phyloP scores from a whole-genome alignment of 2,329 filamentous ascomycete genomes.

The Xylaria sp. region DNA sequence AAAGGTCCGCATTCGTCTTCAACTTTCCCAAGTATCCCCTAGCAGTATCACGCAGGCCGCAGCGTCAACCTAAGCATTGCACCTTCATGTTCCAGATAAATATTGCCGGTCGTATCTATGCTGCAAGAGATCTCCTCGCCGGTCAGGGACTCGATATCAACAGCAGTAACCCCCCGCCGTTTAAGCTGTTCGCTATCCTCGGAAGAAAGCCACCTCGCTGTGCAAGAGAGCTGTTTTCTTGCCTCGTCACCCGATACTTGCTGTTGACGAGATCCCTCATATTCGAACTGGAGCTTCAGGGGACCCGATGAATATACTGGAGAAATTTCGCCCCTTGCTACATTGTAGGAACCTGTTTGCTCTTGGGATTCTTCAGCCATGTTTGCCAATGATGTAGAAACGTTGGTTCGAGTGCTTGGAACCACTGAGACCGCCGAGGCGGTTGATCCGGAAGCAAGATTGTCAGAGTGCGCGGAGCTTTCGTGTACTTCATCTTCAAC shows the following conservation, averaged over 20 bases:
- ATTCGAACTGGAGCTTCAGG: slow-evolving; percentile 25
- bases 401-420: not conserved
- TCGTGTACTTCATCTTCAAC: not conserved
- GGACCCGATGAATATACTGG: slow-evolving; percentile 4
- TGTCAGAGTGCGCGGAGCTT: not conserved
- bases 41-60: not conserved
- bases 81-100: slow-evolving; percentile 17
- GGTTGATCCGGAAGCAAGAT: not conserved
- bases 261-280: not conserved
- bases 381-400: not conserved
- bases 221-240: slow-evolving; percentile 16
- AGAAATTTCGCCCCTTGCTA: slow-evolving; percentile 13
- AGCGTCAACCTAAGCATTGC: slow-evolving; percentile 20
- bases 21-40: not conserved
- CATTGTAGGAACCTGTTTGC: not conserved
- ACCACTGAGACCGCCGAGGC: not conserved
- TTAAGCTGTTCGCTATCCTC: slow-evolving; percentile 3
- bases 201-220: slow-evolving; percentile 19
- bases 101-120: slow-evolving; percentile 9
- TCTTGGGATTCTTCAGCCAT: not conserved
- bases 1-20: not conserved
- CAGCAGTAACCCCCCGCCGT: not conserved
- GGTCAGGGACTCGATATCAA: slow-evolving; percentile 7
- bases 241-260: not conserved
- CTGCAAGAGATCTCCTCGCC: slow-evolving; percentile 9